phyloP scores from a whole-genome alignment of 768 basidiomycete species.

The Xerocomus potaroensis region DNA sequence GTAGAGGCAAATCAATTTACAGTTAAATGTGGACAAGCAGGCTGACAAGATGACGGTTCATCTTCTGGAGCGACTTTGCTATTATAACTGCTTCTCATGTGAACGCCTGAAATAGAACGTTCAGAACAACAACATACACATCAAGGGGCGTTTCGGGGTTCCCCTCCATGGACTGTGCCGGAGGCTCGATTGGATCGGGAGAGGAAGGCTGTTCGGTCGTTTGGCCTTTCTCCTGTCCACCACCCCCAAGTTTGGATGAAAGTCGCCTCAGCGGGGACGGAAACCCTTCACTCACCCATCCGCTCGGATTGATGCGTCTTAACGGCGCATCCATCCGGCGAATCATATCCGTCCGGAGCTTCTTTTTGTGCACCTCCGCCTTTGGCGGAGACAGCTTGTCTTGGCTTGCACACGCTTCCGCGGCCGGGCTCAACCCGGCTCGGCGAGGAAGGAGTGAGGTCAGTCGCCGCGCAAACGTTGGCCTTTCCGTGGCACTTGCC shows the following conservation, averaged over 20 bases:
- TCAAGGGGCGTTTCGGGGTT: neutral
- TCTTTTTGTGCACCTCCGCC: constrained; percentile 26
- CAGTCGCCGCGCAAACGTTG: constrained; percentile 26
- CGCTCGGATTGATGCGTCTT: constrained; percentile 69
- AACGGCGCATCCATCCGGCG: constrained; percentile 65
- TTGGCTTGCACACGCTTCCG: constrained; percentile 18
- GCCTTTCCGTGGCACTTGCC: constrained; percentile 14
- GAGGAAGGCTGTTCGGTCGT: constrained; percentile 2
- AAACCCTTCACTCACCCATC: constrained; percentile 54
- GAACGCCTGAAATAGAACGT: neutral
- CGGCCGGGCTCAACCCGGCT: constrained; percentile 24
- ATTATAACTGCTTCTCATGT: constrained; percentile 23
- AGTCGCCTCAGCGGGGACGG: constrained; percentile 23
- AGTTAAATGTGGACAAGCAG: neutral
- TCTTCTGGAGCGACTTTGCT: constrained; percentile 31
- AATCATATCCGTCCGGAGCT: constrained; percentile 70
- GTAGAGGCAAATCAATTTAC: constrained; percentile 1
- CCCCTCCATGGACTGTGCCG: neutral
- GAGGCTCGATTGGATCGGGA: neutral
- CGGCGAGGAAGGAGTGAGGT: constrained; percentile 32
- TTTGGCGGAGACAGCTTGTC: constrained; percentile 11
- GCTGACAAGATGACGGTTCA: constrained; percentile 10
- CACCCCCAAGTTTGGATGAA: constrained; percentile 4
- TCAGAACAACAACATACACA: constrained; percentile 7
- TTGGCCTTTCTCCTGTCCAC: constrained; percentile 3